A percentile compares a stretch with the other conserved stretches of the same genome.
These are phyloP conservation scores for Borealophlyctis nickersoniae DNA, from an alignment of 192 early-diverging fungal species.

Conservation along the genomic window DNA sequence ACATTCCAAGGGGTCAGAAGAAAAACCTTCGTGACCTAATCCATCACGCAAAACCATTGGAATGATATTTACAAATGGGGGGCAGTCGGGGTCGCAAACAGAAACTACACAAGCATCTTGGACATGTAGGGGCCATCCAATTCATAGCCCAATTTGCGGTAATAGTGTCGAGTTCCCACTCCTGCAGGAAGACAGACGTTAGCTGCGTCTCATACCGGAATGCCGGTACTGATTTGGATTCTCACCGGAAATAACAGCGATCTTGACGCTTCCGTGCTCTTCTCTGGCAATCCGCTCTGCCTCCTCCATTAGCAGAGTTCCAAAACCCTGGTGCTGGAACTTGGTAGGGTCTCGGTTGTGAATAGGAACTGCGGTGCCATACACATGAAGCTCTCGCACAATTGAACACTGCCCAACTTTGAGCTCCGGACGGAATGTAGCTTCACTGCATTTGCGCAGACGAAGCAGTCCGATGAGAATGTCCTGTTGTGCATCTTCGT, in stretches of 20 bases:
- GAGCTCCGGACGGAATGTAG: conserved; percentile 90
- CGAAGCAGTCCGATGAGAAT: conserved; percentile 94
- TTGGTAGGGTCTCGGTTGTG: conserved; percentile 94
- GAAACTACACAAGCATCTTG: conserved; percentile 65
- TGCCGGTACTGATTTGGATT: conserved; percentile 1
- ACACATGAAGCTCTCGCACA: conserved; percentile 97
- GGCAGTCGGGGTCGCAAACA: too few relatives aligned
- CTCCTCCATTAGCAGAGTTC: conserved; percentile 98
- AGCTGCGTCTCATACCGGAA: background rate
- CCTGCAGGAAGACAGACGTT: conserved; percentile 41
- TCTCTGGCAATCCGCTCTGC: conserved; percentile 97
- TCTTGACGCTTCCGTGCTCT: conserved; percentile 92
- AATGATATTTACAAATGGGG: too few relatives aligned
- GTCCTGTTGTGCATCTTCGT: conserved; percentile 95
- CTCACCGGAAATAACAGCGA: conserved; percentile 90
- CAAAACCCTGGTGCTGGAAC: conserved; percentile 99
- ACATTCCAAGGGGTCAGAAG: too few relatives aligned
- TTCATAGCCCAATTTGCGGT: conserved; percentile 92
- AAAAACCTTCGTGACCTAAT: too few relatives aligned
- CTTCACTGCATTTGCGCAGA: conserved; percentile 87
- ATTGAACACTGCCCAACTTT: conserved; percentile 78
- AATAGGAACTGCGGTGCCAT: conserved; percentile 94
- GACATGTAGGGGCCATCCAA: conserved; percentile 95
- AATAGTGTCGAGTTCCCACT: conserved; percentile 96
- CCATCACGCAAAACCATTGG: too few relatives aligned